Conservation (phyloP, 2,329 filamentous ascomycete genomes). For the Graphilbum ipis-grandicollis region DNA sequence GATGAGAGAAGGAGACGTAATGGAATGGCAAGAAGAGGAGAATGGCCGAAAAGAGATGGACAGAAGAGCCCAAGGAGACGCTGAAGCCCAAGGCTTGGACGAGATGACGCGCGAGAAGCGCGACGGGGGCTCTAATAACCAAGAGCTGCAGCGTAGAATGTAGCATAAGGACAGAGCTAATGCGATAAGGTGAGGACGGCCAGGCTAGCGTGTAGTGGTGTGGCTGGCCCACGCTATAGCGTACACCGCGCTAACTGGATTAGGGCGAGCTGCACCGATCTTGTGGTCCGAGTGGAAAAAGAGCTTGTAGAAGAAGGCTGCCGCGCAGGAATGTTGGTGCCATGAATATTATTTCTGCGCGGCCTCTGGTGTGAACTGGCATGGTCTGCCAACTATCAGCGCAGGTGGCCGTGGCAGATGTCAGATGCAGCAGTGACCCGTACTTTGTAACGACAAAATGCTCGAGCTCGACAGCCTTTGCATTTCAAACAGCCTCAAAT, state of each 20-base stretch:
- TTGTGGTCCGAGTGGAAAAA: neutral
- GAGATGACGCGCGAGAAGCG: conserved; percentile 1
- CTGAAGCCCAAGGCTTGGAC: neutral
- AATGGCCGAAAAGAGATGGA: neutral
- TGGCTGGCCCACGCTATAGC: neutral
- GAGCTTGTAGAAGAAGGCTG: too few relatives aligned
- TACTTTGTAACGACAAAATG: too few relatives aligned
- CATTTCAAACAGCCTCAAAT: too few relatives aligned
- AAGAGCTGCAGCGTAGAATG: neutral
- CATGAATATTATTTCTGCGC: too few relatives aligned
- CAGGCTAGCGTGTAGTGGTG: neutral
- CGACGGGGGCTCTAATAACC: neutral
- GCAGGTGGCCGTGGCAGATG: too few relatives aligned
- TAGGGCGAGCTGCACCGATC: neutral
- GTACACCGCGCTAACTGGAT: neutral
- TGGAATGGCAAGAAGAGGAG: neutral
- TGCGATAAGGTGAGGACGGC: neutral
- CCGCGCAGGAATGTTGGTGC: too few relatives aligned
- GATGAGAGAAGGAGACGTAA: too few relatives aligned
- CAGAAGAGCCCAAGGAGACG: neutral
- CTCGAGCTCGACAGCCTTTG: too few relatives aligned
- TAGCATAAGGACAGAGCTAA: neutral
- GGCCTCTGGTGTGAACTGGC: too few relatives aligned
- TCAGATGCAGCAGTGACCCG: too few relatives aligned
- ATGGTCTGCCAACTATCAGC: too few relatives aligned